Evolutionary conservation across 2,329 filamentous ascomycete genomes (phyloP).

Genomic region (Xylariales sp.): DNA sequence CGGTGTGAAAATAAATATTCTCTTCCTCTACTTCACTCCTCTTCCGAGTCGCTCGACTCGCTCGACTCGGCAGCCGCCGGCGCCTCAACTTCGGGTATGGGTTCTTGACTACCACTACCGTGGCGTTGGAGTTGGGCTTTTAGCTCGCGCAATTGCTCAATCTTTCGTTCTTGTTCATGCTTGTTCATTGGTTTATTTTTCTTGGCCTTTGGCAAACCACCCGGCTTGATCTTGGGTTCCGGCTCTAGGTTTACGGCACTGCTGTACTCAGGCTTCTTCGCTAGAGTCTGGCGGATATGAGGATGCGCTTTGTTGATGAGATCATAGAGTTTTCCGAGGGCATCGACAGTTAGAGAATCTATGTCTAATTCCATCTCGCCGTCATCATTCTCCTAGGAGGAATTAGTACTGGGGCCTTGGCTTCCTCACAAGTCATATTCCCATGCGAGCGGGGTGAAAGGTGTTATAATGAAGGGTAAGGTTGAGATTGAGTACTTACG

Average conservation of each 20-base stretch:
- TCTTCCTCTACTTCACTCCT: slow-evolving; percentile 40
- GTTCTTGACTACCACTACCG: slow-evolving; percentile 57
- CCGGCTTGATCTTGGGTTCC: slow-evolving; percentile 44
- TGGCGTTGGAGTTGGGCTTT: slow-evolving; percentile 62
- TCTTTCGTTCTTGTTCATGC: slow-evolving; percentile 75
- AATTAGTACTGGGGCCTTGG: slow-evolving; percentile 33
- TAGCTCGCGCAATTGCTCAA: slow-evolving; percentile 71
- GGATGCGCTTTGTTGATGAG: slow-evolving; percentile 56
- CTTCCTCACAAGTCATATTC: neutral
- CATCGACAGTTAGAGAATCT: slow-evolving; percentile 66
- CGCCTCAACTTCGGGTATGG: slow-evolving; percentile 44
- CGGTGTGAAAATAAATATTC: neutral
- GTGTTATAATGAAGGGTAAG: slow-evolving; percentile 38
- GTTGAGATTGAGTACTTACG: slow-evolving; percentile 63
- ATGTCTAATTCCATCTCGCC: slow-evolving; percentile 71
- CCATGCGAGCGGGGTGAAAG: slow-evolving; percentile 4
- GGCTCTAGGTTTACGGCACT: slow-evolving; percentile 43
- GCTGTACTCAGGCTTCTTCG: slow-evolving; percentile 50
- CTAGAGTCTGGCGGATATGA: slow-evolving; percentile 49
- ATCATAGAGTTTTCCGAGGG: slow-evolving; percentile 62
- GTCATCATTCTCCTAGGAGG: slow-evolving; percentile 65
- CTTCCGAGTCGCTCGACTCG: slow-evolving; percentile 49
- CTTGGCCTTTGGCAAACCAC: slow-evolving; percentile 66
- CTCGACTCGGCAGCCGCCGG: slow-evolving; percentile 43
- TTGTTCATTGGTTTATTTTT: slow-evolving; percentile 85